Evolutionary conservation across 2,329 filamentous ascomycete species (phyloP).

Genomic region (Pestalotiopsis sp.): DNA sequence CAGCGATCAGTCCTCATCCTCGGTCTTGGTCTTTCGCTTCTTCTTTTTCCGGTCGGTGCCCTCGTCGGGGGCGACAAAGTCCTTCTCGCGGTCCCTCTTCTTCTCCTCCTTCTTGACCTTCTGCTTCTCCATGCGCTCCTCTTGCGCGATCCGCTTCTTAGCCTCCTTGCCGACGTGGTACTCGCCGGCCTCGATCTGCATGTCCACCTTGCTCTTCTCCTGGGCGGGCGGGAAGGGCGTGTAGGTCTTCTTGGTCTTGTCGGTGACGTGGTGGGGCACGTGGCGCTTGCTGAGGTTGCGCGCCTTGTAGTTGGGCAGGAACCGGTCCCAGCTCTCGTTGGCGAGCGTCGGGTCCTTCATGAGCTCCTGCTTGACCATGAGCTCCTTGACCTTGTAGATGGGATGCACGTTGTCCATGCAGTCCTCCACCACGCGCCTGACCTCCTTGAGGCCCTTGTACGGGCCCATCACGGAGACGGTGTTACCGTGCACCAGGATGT

Average conservation of each 20-base stretch:
- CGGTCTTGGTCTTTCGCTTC: conserved; percentile 64
- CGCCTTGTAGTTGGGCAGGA: conserved; percentile 97
- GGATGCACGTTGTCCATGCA: conserved; percentile 72
- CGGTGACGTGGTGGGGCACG: conserved; percentile 81
- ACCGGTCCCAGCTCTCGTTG: conserved; percentile 92
- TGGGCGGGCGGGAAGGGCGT: conserved; percentile 96
- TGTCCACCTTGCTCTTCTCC: conserved; percentile 98
- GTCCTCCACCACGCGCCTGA: conserved; percentile 18
- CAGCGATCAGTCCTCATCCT: conserved; percentile 24
- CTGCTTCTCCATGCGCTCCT: conserved; percentile 83
- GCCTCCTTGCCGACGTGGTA: conserved; percentile 94
- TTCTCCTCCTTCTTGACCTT: conserved; percentile 87
- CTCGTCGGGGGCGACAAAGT: conserved; percentile 88
- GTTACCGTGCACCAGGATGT: conserved; percentile 95
- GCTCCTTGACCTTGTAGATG: conserved; percentile 77
- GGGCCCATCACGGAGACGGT: conserved; percentile 91
- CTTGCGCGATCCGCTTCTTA: conserved; percentile 80
- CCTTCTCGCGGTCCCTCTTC: conserved; percentile 80
- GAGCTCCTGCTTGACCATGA: conserved; percentile 88
- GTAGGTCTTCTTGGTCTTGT: conserved; percentile 93
- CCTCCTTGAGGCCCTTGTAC: conserved; percentile 91
- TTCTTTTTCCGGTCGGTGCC: conserved; percentile 61
- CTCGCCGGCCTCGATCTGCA: conserved; percentile 97
- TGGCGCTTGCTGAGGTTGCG: conserved; percentile 83
- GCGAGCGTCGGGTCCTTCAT: conserved; percentile 86